Percentiles rank a stretch among this genome's conserved stretches.
phyloP scores from a whole-genome alignment of 805 yeast genomes.

The Sungouiella blattae region DNA sequence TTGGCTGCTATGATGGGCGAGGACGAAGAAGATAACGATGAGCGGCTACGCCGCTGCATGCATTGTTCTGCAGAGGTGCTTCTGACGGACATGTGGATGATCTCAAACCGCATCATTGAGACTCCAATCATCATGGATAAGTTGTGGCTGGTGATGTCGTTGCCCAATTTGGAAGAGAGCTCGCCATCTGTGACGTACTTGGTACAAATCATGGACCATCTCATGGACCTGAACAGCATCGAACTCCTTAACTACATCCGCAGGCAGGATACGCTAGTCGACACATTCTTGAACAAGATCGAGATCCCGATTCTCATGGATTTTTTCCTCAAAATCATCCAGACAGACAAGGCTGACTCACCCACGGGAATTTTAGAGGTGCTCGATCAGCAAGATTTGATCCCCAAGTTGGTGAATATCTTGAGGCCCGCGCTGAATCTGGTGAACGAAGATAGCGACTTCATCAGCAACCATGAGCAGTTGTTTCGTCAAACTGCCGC shows the following conservation, averaged over 20 bases:
- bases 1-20: not conserved
- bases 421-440: slow-evolving; percentile 66
- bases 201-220: slow-evolving; percentile 76
- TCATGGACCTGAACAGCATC: slow-evolving; percentile 55
- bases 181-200: slow-evolving; percentile 38
- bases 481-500: slow-evolving; percentile 80
- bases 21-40: slow-evolving; percentile 26
- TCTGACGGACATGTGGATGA: slow-evolving; percentile 40
- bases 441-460: slow-evolving; percentile 23
- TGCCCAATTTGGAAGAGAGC: slow-evolving; percentile 31
- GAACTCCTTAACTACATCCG: slow-evolving; percentile 72
- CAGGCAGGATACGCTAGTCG: slow-evolving; percentile 66
- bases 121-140: slow-evolving; percentile 38
- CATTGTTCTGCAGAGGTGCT: slow-evolving; percentile 40
- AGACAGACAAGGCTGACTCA: slow-evolving; percentile 86
- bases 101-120: slow-evolving; percentile 41
- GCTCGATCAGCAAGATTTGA: slow-evolving; percentile 67
- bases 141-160: slow-evolving; percentile 37
- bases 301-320: slow-evolving; percentile 96
- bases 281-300: slow-evolving; percentile 76
- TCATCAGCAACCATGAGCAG: slow-evolving; percentile 27
- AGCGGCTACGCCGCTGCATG: slow-evolving; percentile 32
- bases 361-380: slow-evolving; percentile 84
- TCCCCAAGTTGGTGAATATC: slow-evolving; percentile 67
- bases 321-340: slow-evolving; percentile 80